phyloP scores from a whole-genome alignment of 352 stramenopile genomes.

The Peronospora belbahrii region DNA sequence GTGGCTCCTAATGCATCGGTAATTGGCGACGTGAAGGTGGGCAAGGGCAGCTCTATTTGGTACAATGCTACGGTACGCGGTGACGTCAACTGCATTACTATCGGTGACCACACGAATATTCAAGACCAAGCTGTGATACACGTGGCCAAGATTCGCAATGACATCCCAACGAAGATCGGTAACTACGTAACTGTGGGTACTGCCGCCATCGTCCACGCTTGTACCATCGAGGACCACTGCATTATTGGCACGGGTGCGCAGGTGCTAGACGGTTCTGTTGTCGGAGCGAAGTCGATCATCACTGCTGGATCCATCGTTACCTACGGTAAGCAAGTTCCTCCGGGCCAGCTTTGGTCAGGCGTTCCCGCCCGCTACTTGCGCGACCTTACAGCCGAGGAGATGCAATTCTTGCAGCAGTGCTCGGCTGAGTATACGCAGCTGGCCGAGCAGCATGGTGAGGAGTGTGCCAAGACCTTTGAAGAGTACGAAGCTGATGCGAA shows the following conservation, averaged over 20 bases:
- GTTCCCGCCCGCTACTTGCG: conserved; percentile 76
- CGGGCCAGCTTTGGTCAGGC: conserved; percentile 85
- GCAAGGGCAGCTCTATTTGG: conserved; percentile 88
- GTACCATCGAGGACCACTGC: conserved; percentile 88
- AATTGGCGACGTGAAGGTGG: conserved; percentile 90
- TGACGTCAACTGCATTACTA: conserved; percentile 89
- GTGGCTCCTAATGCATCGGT: conserved; percentile 89
- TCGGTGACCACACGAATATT: conserved; percentile 91
- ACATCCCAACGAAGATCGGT: conserved; percentile 88
- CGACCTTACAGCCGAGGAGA: conserved; percentile 79
- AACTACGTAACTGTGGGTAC: conserved; percentile 87
- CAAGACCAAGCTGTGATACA: conserved; percentile 91
- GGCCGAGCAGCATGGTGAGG: conserved; percentile 57
- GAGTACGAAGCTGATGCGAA: conserved; percentile 73
- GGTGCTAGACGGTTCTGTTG: conserved; percentile 85
- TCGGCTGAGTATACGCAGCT: conserved; percentile 81
- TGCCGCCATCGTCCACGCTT: conserved; percentile 85
- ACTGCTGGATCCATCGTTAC: conserved; percentile 87
- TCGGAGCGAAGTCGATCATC: conserved; percentile 85
- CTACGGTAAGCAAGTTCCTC: conserved; percentile 79
- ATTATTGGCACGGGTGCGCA: conserved; percentile 89
- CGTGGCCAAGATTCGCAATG: conserved; percentile 89
- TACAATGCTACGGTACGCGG: conserved; percentile 88
- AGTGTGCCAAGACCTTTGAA: conserved; percentile 80
- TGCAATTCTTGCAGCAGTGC: conserved; percentile 87